phyloP scores from a whole-genome alignment of 2,329 filamentous ascomycete species.

The Colletotrichum nymphaeae region DNA sequence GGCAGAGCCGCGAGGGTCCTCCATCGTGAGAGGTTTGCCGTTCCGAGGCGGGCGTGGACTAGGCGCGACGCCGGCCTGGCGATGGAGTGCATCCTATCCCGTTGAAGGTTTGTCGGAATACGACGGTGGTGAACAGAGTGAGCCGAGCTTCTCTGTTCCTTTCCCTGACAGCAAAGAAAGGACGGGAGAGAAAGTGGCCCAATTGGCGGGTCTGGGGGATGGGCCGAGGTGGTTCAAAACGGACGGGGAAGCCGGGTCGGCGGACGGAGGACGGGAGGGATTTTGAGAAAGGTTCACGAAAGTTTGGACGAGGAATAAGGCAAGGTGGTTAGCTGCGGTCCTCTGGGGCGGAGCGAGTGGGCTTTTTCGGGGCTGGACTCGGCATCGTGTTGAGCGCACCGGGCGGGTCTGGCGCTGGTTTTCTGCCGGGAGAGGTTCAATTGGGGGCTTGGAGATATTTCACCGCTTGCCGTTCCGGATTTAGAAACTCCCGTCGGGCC shows the following conservation, averaged over 20 bases:
- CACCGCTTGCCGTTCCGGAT: conserved; percentile 20
- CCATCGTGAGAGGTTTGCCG: conserved; percentile 19
- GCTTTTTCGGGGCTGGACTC: conserved; percentile 16
- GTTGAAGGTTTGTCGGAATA: background rate
- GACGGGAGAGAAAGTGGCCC: background rate
- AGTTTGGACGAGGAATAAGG: conserved; percentile 1
- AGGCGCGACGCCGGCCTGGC: conserved; percentile 31
- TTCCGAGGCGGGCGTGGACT: conserved; percentile 24
- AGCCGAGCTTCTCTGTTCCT: background rate
- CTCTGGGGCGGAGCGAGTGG: background rate
- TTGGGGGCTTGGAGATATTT: background rate
- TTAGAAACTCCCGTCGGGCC: background rate
- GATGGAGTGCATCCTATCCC: conserved; percentile 26
- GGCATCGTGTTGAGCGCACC: background rate
- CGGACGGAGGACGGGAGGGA: background rate
- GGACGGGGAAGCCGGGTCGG: conserved; percentile 15
- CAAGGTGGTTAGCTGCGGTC: background rate
- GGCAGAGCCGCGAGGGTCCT: background rate
- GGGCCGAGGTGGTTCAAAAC: conserved; percentile 4
- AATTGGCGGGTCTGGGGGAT: background rate
- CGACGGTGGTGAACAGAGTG: background rate
- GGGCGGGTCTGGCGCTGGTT: conserved; percentile 7
- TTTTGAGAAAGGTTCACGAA: background rate
- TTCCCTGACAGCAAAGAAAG: background rate
- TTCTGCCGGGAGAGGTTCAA: conserved; percentile 28